Evolutionary conservation across 2,329 filamentous ascomycete genomes (phyloP).

Genomic region (Venturia aucupariae): DNA sequence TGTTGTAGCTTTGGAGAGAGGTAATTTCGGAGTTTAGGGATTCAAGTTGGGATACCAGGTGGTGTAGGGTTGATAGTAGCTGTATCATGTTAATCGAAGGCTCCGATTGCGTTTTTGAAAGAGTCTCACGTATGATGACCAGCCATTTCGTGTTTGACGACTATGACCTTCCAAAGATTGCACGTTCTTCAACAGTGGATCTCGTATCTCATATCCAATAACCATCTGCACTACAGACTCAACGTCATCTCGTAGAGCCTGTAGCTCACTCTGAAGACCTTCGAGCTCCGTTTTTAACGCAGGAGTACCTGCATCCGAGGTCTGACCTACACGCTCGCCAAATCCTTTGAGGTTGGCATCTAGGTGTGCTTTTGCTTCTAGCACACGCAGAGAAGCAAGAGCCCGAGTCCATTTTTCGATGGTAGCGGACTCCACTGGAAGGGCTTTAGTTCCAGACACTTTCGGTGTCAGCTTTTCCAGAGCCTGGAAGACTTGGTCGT

Average conservation of each 20-base stretch:
- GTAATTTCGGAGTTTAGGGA: slow-evolving; percentile 21
- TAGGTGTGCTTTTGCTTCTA: slow-evolving; percentile 34
- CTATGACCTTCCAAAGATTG: slow-evolving; percentile 28
- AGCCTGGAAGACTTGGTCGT: slow-evolving; percentile 56
- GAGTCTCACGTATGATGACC: slow-evolving; percentile 33
- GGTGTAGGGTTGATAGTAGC: slow-evolving; percentile 32
- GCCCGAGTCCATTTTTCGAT: slow-evolving; percentile 47
- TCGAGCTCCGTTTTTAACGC: slow-evolving; percentile 32
- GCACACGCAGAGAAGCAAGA: slow-evolving; percentile 31
- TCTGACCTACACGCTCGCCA: slow-evolving; percentile 30
- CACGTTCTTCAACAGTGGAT: slow-evolving; percentile 44
- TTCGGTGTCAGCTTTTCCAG: slow-evolving; percentile 58
- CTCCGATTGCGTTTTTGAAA: not conserved
- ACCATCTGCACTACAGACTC: slow-evolving; percentile 63
- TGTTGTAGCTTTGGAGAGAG: slow-evolving; percentile 22
- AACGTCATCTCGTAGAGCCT: slow-evolving; percentile 61
- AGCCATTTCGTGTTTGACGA: slow-evolving; percentile 28
- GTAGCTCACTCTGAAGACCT: slow-evolving; percentile 53
- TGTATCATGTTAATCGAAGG: slow-evolving; percentile 14
- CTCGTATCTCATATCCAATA: slow-evolving; percentile 56
- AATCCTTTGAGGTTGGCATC: slow-evolving; percentile 46
- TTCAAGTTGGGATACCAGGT: slow-evolving; percentile 29
- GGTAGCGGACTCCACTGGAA: slow-evolving; percentile 43
- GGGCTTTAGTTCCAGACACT: slow-evolving; percentile 40
- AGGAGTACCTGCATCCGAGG: slow-evolving; percentile 18